These are phyloP conservation scores for Epicoccum sorghinum DNA, from an alignment of 2,329 filamentous ascomycete genomes.

Conservation along the genomic window DNA sequence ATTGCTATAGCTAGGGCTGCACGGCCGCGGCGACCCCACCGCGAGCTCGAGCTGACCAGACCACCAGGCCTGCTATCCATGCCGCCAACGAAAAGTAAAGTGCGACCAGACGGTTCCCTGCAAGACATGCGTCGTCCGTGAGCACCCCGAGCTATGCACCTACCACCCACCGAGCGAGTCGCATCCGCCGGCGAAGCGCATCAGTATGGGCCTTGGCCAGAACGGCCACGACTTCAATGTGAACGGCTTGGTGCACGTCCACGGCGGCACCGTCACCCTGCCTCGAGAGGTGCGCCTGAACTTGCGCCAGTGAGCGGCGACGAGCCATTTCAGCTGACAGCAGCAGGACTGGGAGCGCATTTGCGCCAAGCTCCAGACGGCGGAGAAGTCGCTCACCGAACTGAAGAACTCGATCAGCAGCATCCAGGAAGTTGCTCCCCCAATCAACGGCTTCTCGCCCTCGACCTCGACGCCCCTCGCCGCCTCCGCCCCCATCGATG, in stretches of 20 bases:
- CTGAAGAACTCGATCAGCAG: conserved; percentile 49
- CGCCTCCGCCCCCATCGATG: conserved; percentile 44
- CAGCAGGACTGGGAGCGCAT: conserved; percentile 55
- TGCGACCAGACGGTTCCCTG: conserved; percentile 57
- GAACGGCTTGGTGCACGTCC: conserved; percentile 48
- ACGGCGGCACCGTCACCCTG: conserved; percentile 48
- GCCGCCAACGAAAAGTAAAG: conserved; percentile 54
- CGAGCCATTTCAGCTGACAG: conserved; percentile 24
- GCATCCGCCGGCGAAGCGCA: conserved; percentile 49
- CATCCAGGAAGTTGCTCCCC: conserved; percentile 44
- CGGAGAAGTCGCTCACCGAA: conserved; percentile 55
- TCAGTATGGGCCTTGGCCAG: conserved; percentile 41
- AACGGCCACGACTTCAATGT: conserved; percentile 45
- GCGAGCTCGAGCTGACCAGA: conserved; percentile 24
- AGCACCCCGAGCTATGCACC: conserved; percentile 58
- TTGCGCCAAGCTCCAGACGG: conserved; percentile 55
- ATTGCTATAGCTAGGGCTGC: neutral
- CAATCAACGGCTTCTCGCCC: conserved; percentile 43
- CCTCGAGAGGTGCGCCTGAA: conserved; percentile 42
- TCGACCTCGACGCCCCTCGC: conserved; percentile 40
- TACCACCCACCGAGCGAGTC: conserved; percentile 50
- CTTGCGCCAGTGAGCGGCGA: neutral
- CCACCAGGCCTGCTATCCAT: conserved; percentile 55
- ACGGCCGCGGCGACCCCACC: conserved; percentile 19
- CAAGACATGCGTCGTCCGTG: conserved; percentile 57